Percentiles rank a stretch among this genome's conserved stretches.
Evolutionary conservation across 805 yeast species (phyloP).

Genomic region (Candida glaebosa): DNA sequence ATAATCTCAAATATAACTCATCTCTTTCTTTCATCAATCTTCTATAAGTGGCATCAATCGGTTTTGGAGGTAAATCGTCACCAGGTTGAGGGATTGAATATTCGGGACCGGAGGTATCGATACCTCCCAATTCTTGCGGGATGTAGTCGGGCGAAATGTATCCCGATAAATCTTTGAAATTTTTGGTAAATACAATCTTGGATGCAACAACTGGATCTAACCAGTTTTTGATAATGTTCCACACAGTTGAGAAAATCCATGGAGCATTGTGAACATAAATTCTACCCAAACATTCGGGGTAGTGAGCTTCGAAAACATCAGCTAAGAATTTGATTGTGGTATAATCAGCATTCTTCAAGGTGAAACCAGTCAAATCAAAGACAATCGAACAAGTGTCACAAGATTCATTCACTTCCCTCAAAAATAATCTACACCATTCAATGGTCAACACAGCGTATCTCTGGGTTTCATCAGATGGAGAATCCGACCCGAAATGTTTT

Average conservation of each 20-base stretch:
- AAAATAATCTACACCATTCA: constrained; percentile 75
- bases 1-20: constrained; percentile 49
- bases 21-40: constrained; percentile 50
- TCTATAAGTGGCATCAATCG: constrained; percentile 40
- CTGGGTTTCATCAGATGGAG: constrained; percentile 66
- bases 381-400: constrained; percentile 63
- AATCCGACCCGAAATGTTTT: constrained; percentile 51
- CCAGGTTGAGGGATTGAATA: constrained; percentile 67
- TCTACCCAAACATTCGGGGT: constrained; percentile 88
- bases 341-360: constrained; percentile 91
- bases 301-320: constrained; percentile 89
- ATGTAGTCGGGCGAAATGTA: constrained; percentile 58
- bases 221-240: constrained; percentile 93
- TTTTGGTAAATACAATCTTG: constrained; percentile 80
- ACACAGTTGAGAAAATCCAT: constrained; percentile 92
- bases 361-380: constrained; percentile 83
- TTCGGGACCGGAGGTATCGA: constrained; percentile 51
- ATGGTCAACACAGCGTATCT: constrained; percentile 71
- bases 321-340: constrained; percentile 86
- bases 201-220: constrained; percentile 94
- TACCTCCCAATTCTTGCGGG: constrained; percentile 76
- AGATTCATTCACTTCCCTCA: constrained; percentile 56
- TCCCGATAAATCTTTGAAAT: constrained; percentile 60
- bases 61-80: constrained; percentile 18
- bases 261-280: constrained; percentile 91